Evolutionary conservation across 805 yeast species (phyloP).

Genomic region (Metschnikowia kofuensis): DNA sequence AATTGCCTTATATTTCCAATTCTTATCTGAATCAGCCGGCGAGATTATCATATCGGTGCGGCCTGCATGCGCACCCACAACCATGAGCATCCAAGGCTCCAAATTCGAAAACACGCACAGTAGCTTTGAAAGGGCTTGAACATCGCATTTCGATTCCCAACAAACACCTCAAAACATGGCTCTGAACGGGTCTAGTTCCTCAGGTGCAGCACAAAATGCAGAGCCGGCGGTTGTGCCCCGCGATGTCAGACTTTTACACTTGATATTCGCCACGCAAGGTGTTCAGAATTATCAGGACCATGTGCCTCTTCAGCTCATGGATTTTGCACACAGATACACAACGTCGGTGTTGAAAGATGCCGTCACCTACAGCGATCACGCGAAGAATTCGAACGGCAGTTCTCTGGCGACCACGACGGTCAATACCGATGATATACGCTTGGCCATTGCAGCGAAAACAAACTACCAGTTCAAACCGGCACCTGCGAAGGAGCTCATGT

Average conservation of each 20-base stretch:
- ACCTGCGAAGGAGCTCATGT: conserved; percentile 86
- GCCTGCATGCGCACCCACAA: not conserved
- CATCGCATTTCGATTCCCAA: no score
- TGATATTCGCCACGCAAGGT: conserved; percentile 91
- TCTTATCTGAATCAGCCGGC: not conserved
- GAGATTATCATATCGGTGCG: not conserved
- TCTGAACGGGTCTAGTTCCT: conserved; percentile 9
- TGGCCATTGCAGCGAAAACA: conserved; percentile 93
- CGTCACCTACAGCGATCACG: conserved; percentile 81
- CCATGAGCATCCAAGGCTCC: not conserved
- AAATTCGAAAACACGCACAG: not conserved
- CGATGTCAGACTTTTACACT: conserved; percentile 85
- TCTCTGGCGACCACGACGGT: conserved; percentile 39
- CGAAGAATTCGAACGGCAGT: conserved; percentile 38
- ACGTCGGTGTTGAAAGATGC: conserved; percentile 87
- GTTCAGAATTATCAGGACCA: conserved; percentile 91
- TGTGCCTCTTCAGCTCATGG: conserved; percentile 94
- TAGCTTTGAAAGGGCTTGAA: not conserved
- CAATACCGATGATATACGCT: conserved; percentile 83
- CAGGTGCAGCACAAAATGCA: conserved; percentile 9
- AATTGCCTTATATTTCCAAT: not conserved
- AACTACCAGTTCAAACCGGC: conserved; percentile 92
- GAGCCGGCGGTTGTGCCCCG: conserved; percentile 56
- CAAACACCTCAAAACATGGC: conserved; percentile 2
- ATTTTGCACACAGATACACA: conserved; percentile 90